These are phyloP conservation scores for Penicillium sp. DNA, from an alignment of 2,329 filamentous ascomycete species.

Conservation along the genomic window DNA sequence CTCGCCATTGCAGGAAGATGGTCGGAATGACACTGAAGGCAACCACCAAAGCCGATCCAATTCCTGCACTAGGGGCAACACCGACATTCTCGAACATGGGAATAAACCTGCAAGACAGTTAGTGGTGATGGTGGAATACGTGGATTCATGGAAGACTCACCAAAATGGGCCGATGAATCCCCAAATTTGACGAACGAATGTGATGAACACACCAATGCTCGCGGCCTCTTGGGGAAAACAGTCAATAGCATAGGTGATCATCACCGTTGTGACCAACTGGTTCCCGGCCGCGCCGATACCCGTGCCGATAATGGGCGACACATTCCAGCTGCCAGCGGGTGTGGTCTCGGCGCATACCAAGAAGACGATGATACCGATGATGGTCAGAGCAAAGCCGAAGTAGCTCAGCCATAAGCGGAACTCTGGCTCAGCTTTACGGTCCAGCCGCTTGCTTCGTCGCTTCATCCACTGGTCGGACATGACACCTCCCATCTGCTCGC, in stretches of 20 bases:
- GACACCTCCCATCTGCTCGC: conserved; percentile 56
- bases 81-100: conserved; percentile 34
- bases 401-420: conserved; percentile 56
- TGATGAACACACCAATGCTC: conserved; percentile 57
- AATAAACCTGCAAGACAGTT: conserved; percentile 27
- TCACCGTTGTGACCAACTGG: conserved; percentile 57
- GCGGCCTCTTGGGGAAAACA: conserved; percentile 52
- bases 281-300: conserved; percentile 53
- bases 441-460: conserved; percentile 23
- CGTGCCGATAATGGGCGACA: conserved; percentile 53
- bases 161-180: conserved; percentile 38
- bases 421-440: conserved; percentile 46
- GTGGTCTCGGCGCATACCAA: conserved; percentile 50
- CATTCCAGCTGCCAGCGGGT: conserved; percentile 46
- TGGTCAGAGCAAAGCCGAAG: conserved; percentile 47
- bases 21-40: conserved; percentile 31
- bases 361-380: conserved; percentile 54
- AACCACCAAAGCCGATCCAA: conserved; percentile 29
- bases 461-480: conserved; percentile 56
- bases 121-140: conserved; percentile 6
- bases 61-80: conserved; percentile 28
- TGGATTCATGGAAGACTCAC: conserved; percentile 18
- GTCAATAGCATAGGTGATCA: conserved; percentile 57
- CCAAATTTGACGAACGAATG: conserved; percentile 47
- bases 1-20: conserved; percentile 27